Base-by-base conservation (phyloP, 768 basidiomycete genomes). In the Russula emetica region DNA sequence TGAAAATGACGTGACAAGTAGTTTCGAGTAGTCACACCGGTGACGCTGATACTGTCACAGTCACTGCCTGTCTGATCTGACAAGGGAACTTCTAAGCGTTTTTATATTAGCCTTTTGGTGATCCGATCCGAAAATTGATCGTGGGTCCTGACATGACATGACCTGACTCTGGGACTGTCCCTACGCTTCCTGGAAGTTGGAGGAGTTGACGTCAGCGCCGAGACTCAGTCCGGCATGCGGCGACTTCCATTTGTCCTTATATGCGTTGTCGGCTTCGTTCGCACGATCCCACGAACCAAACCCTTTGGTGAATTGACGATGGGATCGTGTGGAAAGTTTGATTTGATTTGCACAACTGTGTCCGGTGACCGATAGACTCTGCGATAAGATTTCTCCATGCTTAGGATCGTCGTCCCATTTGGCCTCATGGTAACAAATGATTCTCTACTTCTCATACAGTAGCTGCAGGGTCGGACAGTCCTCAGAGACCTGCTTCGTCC, bases 71-170 rank as follows among this genome's bases (percentile, higher is more conserved):
- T 38, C 55, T 55, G 54, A 55, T 60, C 59, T 51, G 55, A 65
- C 63, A 50, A 38, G 58, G 38, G 28, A 49, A 18, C 61, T 49
- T 45, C 59, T 56, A 45, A 65, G 13, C 60, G 47, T 64, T 65
- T 65, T 65, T 61, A 65, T 60, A 64, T 64, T 64, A 64, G 54
- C 63, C 64, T 61, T 47, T 65, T 61, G 64, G 64, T 61, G 64
- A 65, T 65, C 59, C 60, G 64, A 65, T 65, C 64, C 64, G 56
- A 65, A 64, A 65, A 61, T 61, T 65, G 64, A 65, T 65, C 64
- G 64, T 65, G 60, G 54, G 64, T 65, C 64, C 59, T 56, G 63
- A 28, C 58, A 55, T 36, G 58, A 52, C 63, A 49, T 28, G 58
- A 53, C 58, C 58, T 64, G 62, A n/a, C 57, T 36, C 47, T 59